Evolutionary conservation across 148 eudicot species (phyloP), one percentile per base, ranked within the genome.

Genomic region (Rhododendron molle): DNA sequence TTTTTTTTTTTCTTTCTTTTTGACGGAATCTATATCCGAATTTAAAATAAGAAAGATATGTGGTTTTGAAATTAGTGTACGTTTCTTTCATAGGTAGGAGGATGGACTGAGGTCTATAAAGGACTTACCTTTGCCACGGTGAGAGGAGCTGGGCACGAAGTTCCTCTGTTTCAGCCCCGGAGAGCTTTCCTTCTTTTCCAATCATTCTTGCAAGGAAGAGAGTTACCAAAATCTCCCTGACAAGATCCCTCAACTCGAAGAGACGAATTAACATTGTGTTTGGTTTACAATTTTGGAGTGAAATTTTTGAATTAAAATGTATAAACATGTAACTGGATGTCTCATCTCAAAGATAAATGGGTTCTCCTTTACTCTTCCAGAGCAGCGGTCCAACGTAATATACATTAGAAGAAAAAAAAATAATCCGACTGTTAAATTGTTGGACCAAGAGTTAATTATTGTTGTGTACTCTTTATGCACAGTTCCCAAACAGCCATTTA

Each of bases 71-170:
- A 34, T 3, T 4, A 74, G 9, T 5, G 18, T 54, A 40, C 7
- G 44, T 36, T 47, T 5, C 26, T 16, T 34, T 54, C 81, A 83
- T 47, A 90, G 93, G 92, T 92, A 36, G 94, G 92, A 69, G 94
- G 92, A n/a, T 90, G 91, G 90, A 86, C 89, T 20, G 90, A 90
- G 77, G 90, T 83, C 16, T 92, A 90, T 69, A 81, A 92, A 10
- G 91, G 91, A 21, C 81, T 92, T 49, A 92, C 91, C 26, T 89
- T 90, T 79, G 92, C 90, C 3, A 89, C 90, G n/a, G 88, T 90
- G 1, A 88, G 92, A 89, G 94, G 94, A 80, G 91, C 92, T 8
- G 92, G 92, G n/a, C 94, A 90, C 86, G 92, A 89, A 78, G 94
- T 92, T 78, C 92, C 94, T 50, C 54, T 89, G 79, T 81, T 87